Evolutionary conservation across 495 filamentous ascomycete genomes (phyloP), one percentile per base, ranked within the genome.

Genomic region (Aspergillus mulundensis): DNA sequence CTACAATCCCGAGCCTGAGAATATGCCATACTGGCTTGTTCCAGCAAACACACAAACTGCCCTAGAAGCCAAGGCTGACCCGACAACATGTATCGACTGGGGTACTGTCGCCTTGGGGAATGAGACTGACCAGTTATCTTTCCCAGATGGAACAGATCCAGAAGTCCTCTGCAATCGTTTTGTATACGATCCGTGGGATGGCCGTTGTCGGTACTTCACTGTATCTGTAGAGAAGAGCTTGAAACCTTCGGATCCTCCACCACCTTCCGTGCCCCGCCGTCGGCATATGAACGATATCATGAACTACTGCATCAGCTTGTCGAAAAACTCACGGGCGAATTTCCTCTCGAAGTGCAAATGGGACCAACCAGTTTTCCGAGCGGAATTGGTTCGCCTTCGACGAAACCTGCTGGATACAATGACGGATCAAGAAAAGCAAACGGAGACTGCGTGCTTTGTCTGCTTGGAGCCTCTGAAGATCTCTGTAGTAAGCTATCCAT

Each of bases 21-120:
- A 84, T 15, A 86, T 95, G 64, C 84, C 90, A 0, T 98, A 96
- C 69, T 97, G 92, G 80, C 68, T 97, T 39, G 87, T 82, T 5
- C 94, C 94, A 5, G 67, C 84, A 41, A 62, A 50, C 16, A 47
- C 21, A 5, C 24, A 50, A 16, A 56, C 51, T 14, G 42, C 51
- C 15, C 53, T 18, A 12, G 20, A 32, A 16, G 0, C 12, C 18
- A 14, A 32, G n/a, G 11, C 45, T 40, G 14, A 64, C 32, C 43
- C 56, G 21, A 20, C 57, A 11, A 51, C 39, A 1, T 46, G 87
- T 0, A 76, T 97, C 46, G 88, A 94, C 60, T 91, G 88, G 87
- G 64, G 76, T 8, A 70, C 74, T 11, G 53, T 96, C 14, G 51
- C 70, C 0, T 72, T 74, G 19, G 80, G 89, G 28, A 66, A 71